Evolutionary conservation across 2,329 filamentous ascomycete genomes (phyloP), one percentile per base, ranked within the genome.

Genomic region (Aspergillus viridinutans): DNA sequence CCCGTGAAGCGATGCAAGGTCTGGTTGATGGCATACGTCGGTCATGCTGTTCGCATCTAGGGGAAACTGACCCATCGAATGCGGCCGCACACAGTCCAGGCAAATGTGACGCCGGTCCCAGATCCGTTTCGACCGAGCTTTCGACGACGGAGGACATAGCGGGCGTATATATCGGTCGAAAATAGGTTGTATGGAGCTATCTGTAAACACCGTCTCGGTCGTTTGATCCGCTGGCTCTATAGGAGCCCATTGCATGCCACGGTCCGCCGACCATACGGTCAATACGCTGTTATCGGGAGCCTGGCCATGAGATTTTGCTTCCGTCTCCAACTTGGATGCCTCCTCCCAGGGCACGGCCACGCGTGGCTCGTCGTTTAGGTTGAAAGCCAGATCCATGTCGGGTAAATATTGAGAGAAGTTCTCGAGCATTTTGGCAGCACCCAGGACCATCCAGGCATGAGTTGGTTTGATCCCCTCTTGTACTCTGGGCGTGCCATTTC

Each of bases 21-120:
- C 90, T 1, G 90, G 88, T 67, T 94, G 90, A 58, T 88, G 83
- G 68, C 90, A 95, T 28, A 88, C 80, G 49, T 90, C 83, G 5
- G 85, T 81, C 4, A 87, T 84, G 8, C 80, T 69, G 1, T 80
- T 78, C 85, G 88, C 92, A 63, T 89, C 80, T 4, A 79, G 76
- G 5, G 91, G 74, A 64, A 90, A 89, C 23, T 85, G 85, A 2
- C 84, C 86, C 20, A 83, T 75, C 0, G 89, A 88, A 66, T 92
- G 88, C 0, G 83, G 82, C 6, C 77, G 74, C 1, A 80, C 77
- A 69, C 90, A 93, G 2, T 77, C 75, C 0, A 82, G 76, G 69
- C 90, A 93, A 52, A 90, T 80, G 38, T 82, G 79, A 54, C 81
- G 80, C 25, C 83, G 80, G 61, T 90, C 82, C 85, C 86, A 90